Conservation (phyloP, 306 rosid genomes). For the Calophaca sinica region DNA sequence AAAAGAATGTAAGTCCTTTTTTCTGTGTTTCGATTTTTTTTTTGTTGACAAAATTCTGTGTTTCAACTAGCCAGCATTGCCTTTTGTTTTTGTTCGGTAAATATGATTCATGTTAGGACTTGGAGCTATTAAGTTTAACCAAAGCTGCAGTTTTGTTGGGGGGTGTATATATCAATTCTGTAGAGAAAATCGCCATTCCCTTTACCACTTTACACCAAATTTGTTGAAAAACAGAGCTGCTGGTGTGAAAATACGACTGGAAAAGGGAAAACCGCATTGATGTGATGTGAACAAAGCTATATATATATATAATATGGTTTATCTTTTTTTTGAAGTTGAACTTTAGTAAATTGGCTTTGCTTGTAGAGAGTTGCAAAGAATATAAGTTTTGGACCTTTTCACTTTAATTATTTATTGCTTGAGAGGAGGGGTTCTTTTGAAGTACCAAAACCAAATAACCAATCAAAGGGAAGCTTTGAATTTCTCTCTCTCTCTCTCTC, state of each 20-base stretch:
- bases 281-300: constrained; percentile 37
- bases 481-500: constrained; percentile 43
- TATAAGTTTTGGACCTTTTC: constrained; percentile 58
- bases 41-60: no score
- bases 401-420: constrained; percentile 58
- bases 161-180: no score
- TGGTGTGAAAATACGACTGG: constrained; percentile 59
- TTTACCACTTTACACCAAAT: constrained; percentile 40
- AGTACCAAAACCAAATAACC: constrained; percentile 27
- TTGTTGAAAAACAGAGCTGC: constrained; percentile 45
- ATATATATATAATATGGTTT: neutral
- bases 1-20: neutral
- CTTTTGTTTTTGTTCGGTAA: constrained; percentile 8
- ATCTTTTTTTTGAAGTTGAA: constrained; percentile 51
- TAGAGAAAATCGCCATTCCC: no score
- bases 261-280: constrained; percentile 32
- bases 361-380: constrained; percentile 76
- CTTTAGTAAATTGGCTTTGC: constrained; percentile 65
- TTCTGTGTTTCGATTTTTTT: neutral
- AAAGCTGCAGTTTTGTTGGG: neutral
- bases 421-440: constrained; percentile 41
- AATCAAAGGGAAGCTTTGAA: constrained; percentile 58
- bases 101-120: neutral
- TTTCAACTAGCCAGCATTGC: neutral
- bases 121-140: neutral